Evolutionary conservation across 768 basidiomycete species (phyloP), one percentile per base, ranked within the genome.

Genomic region (Epithele typhae): DNA sequence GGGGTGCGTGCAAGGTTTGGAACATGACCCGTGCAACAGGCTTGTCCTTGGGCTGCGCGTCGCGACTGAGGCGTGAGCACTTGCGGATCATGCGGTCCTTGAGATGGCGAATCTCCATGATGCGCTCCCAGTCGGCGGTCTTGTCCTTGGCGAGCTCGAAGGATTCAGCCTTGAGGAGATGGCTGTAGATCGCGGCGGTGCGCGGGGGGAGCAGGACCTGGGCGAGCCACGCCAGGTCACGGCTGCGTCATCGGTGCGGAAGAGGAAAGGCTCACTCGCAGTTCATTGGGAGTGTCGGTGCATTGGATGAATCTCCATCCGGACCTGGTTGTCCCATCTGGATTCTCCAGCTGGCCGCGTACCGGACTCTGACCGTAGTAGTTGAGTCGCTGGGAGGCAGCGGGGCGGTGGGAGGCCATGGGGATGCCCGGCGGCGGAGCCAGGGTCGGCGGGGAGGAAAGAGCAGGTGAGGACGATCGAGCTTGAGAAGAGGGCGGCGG

Each of bases 81-180:
- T 87, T 88, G 63, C 84, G 81, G 52, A 87, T 79, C 84, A 87
- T 86, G 48, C 86, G 77, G 61, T 88, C 85, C 68, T 88, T 88
- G 57, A 88, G 71, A 53, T 79, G 85, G 12, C 85, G 83, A 39
- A 88, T 84, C 60, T 86, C 76, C 51, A 84, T 69, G 57, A 88
- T 75, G 52, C 80, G 78, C 39, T 83, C 76, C 84, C 82, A 87
- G 48, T 77, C 76, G 18, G 81, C 71, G 25, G 66, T 58, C 3
- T 68, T 68, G 47, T 77, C 77, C 63, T 77, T 82, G 34, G 70
- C 69, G 18, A 88, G 74, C 58, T 87, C 86, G 22, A 67, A 65
- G 5, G 67, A 64, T 63, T 88, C 86, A 33, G 78, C 68, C 55
- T 77, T 77, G 35, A 87, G 69, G 18, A 88, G 73, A 51, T 84